Evolutionary conservation across 305 asterid genomes (phyloP), one percentile per base, ranked within the genome.

Genomic region (Solanum chacoense): DNA sequence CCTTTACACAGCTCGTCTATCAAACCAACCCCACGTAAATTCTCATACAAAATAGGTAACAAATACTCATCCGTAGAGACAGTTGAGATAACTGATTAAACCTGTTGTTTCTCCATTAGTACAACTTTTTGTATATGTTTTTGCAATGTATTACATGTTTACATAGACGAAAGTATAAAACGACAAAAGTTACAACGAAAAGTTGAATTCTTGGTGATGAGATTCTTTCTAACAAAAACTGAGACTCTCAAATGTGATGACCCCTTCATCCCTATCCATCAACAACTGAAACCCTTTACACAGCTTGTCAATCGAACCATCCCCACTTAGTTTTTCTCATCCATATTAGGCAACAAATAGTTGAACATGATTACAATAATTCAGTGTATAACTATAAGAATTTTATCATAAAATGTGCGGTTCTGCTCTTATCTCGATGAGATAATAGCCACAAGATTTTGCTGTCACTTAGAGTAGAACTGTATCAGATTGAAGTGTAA

Each of bases 201-300:
- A 92, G 77, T 90, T 87, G 93, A 90, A 85, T 93, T 94, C 88
- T 88, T 94, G 31, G 18, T 10, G 8, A 67, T n/a, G 73, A 24
- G 16, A 26, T 67, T 67, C 73, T 67, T 20, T 67, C 73, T 67
- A 67, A 67, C 73, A 24, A 67, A 67, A 4, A 67, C 89, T 93
- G 1, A 45, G 93, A 38, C 96, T 94, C 87, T 91, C 93, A 31
- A 92, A 92, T 9, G 95, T 93, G 79, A 95, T 93, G 65, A 93
- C 93, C 28, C 92, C 96, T 88, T 90, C 88, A 1, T 91, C 93
- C 24, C 91, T 80, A 86, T 94, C 96, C 95, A 93, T 93, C 77
- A 94, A 89, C 1, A 93, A 24, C 88, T 88, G 91, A 42, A 42
- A 42, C 18, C 55, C 55, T 42, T 40, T 40, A 40, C 50, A 40